Base-by-base conservation (phyloP, 805 yeast genomes). In the Candida ascalaphidarum region DNA sequence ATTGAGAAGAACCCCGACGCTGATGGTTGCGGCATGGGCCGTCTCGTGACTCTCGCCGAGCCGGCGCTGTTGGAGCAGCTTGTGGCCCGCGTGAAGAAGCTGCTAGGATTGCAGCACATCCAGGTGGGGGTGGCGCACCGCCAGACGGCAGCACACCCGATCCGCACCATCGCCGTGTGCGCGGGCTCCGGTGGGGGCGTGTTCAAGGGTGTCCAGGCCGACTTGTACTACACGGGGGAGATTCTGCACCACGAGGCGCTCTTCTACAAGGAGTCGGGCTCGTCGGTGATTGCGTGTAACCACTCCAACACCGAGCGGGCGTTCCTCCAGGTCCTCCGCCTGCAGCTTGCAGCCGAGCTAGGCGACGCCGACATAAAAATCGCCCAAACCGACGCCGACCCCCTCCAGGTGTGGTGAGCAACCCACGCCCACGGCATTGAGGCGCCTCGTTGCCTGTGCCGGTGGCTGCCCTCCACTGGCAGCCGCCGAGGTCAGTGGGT, bases 281-380 rank as follows among this genome's bases (percentile, higher is more conserved):
- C 74, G 11, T 61, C 74, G 7, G 84, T 86, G 3, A 64, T 92
- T 26, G 71, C 75, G 3, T 81, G 94, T 43, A 89, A 89, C 44
- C 98, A 92, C 46, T 72, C 94, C 12, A 89, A 89, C 50, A 84
- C 96, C 0, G 98, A 92, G 54, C 65, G 98, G 32, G 95, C 94
- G 0, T 92, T 77, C 46, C 58, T 92, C 36, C 39, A 45, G 14
- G 65, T 57, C 1, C 61, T 83, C 41, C 65, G 69, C 50, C 33
- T 49, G 14, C 77, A 72, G 45, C 60, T 84, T 32, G 33, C 30
- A 15, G 30, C 38, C 2, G 77, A 71, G 39, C n/a, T n/a, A n/a
- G n/a, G n/a, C n/a, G n/a, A n/a, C n/a, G n/a, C n/a, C n/a, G n/a
- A n/a, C n/a, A n/a, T n/a, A n/a, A n/a, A n/a, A n/a, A 61, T 81